A percentile compares a stretch with the other conserved stretches of the same genome.
Conservation (phyloP, 257 asterid genomes). For the Solanum virginianum region DNA sequence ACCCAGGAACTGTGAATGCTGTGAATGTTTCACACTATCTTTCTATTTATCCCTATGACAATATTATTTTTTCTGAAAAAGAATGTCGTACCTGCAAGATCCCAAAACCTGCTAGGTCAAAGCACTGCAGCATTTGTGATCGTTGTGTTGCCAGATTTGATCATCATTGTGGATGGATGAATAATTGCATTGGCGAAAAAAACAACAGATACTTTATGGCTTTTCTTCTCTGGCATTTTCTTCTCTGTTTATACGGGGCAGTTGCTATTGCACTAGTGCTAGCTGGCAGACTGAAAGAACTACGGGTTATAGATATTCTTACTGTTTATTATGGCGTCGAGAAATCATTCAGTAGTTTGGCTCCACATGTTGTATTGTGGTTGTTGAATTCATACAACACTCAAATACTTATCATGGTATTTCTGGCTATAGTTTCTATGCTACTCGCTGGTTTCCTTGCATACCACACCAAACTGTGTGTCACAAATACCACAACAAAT, state of each 20-base stretch:
- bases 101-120: constrained; percentile 94
- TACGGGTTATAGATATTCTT: constrained; percentile 51
- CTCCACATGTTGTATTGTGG: constrained; percentile 90
- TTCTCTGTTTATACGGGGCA: constrained; percentile 76
- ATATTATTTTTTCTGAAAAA: constrained; percentile 67
- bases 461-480: constrained; percentile 83
- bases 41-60: constrained; percentile 83
- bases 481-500: constrained; percentile 89
- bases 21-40: constrained; percentile 67
- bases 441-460: constrained; percentile 74
- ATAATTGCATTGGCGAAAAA: constrained; percentile 97
- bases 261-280: constrained; percentile 61
- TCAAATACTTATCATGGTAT: constrained; percentile 74
- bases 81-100: constrained; percentile 94
- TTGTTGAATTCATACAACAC: constrained; percentile 72
- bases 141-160: constrained; percentile 98
- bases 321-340: constrained; percentile 87
- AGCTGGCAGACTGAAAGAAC: constrained; percentile 82
- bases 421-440: constrained; percentile 70
- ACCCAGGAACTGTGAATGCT: constrained; percentile 83
- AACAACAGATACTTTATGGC: constrained; percentile 94
- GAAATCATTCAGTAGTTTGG: constrained; percentile 58
- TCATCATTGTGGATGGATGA: constrained; percentile 99
- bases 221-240: constrained; percentile 88
- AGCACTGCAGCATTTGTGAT: constrained; percentile 88